Evolutionary conservation across 163 green algal species (phyloP).

Genomic region (Dunaliella salina): DNA sequence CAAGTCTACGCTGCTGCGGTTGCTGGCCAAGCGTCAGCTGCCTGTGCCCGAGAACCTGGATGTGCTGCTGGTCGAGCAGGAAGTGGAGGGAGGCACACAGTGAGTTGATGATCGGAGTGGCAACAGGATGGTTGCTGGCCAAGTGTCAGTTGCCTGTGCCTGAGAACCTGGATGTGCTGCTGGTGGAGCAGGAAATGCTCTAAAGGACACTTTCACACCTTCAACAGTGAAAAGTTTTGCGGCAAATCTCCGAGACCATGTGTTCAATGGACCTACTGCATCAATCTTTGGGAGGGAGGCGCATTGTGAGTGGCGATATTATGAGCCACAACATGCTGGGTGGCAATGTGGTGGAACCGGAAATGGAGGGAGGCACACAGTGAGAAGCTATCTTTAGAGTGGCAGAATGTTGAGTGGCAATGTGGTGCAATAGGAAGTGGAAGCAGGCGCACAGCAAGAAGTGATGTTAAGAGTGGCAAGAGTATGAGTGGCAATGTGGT

Average conservation of each 20-base stretch:
- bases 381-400: no score
- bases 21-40: constrained; percentile 89
- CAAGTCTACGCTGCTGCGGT: constrained; percentile 95
- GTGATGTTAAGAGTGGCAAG: no score
- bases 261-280: no score
- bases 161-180: constrained; percentile 89
- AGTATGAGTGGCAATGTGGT: no score
- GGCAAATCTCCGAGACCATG: no score
- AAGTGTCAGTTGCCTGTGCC: constrained; percentile 87
- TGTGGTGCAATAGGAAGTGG: no score
- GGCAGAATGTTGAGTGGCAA: no score
- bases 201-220: no score
- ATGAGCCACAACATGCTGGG: not conserved
- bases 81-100: constrained; percentile 61
- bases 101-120: constrained; percentile 25
- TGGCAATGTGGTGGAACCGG: no score
- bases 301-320: constrained; percentile 31
- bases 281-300: constrained; percentile 53
- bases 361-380: no score
- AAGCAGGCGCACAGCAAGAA: no score
- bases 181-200: constrained; percentile 95
- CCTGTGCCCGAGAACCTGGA: constrained; percentile 88
- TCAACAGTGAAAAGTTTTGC: no score
- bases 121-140: constrained; percentile 68
- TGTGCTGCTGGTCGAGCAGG: constrained; percentile 98